phyloP scores from a whole-genome alignment of 345 rosid genomes.

The Eucalyptus sp. region DNA sequence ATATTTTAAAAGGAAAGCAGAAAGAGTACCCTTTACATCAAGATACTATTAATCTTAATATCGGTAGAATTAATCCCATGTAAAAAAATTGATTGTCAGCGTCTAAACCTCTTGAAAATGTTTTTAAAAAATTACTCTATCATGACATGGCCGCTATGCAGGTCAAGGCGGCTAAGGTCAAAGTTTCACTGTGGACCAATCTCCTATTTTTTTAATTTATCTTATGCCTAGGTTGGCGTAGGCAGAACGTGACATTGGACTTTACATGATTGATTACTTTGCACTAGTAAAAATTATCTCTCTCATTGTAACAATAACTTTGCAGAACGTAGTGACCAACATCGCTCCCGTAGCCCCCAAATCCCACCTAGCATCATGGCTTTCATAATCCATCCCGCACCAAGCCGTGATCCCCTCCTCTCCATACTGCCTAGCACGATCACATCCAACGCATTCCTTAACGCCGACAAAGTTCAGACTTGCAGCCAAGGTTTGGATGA shows the following conservation, averaged over 20 bases:
- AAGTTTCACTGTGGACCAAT: background rate
- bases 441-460: constrained; percentile 74
- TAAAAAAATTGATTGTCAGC: background rate
- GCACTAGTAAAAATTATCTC: background rate
- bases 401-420: constrained; percentile 61
- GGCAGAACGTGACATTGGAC: background rate
- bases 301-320: background rate
- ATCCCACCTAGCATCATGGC: constrained; percentile 74
- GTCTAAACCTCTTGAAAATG: background rate
- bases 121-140: background rate
- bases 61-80: background rate
- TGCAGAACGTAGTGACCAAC: constrained; percentile 23
- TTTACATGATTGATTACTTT: background rate
- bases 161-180: background rate
- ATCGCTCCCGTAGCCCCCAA: constrained; percentile 58
- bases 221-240: background rate
- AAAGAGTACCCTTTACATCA: background rate
- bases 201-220: background rate
- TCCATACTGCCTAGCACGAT: constrained; percentile 48
- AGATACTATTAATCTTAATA: background rate
- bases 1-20: background rate
- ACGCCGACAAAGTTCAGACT: constrained; percentile 61
- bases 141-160: background rate
- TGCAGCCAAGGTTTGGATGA: constrained; percentile 40
- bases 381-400: constrained; percentile 88